Evolutionary conservation across 306 rosid genomes (phyloP).

Genomic region (Lupinus albus): DNA sequence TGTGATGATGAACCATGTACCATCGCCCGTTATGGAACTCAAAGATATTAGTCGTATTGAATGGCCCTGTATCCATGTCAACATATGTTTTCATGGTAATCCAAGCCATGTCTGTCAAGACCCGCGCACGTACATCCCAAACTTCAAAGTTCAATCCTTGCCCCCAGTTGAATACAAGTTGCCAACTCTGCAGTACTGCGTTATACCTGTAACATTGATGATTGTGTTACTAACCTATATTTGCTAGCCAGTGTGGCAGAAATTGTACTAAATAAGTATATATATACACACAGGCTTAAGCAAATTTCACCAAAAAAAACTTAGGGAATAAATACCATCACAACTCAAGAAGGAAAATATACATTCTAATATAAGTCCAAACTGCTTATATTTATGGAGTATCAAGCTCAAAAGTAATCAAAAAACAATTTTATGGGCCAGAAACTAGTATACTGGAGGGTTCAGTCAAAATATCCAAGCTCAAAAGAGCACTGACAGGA

Average conservation of each 20-base stretch:
- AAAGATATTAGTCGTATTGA: constrained; percentile 73
- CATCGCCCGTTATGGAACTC: constrained; percentile 84
- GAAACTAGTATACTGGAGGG: constrained; percentile 26
- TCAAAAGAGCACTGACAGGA: constrained; percentile 16
- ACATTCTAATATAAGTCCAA: constrained; percentile 23
- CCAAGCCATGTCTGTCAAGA: constrained; percentile 92
- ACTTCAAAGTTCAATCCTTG: constrained; percentile 85
- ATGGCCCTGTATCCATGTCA: constrained; percentile 81
- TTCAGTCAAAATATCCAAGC: constrained; percentile 25
- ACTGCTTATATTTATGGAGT: constrained; percentile 5
- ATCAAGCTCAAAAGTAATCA: constrained; percentile 30
- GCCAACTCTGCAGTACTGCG: constrained; percentile 89
- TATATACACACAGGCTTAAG: constrained; percentile 27
- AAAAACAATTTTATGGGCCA: constrained; percentile 11
- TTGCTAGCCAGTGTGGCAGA: neutral
- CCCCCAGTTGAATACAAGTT: constrained; percentile 83
- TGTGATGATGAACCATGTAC: constrained; percentile 96
- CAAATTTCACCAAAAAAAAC: neutral
- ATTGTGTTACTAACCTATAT: constrained; percentile 15
- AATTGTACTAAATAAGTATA: neutral
- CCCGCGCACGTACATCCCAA: constrained; percentile 85
- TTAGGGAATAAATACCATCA: constrained; percentile 13
- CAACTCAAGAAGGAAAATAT: neutral
- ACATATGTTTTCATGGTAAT: constrained; percentile 84
- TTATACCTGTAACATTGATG: constrained; percentile 60